These are phyloP conservation scores for Xerocomellus intermedius DNA, from an alignment of 768 basidiomycete species.

Conservation along the genomic window DNA sequence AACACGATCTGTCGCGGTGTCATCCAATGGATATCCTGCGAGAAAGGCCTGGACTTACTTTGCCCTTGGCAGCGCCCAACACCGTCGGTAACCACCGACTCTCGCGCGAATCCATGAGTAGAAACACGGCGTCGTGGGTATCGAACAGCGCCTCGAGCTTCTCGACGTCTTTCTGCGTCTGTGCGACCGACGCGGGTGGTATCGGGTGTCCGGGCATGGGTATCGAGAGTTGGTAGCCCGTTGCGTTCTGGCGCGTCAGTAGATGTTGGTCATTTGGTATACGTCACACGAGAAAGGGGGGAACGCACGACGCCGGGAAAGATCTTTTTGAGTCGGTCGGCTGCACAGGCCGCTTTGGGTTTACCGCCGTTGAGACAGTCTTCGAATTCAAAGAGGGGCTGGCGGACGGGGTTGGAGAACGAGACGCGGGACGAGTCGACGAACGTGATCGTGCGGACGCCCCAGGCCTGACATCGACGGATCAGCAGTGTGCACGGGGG, in stretches of 20 bases:
- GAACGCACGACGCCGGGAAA: slow-evolving; percentile 86
- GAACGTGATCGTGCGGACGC: slow-evolving; percentile 88
- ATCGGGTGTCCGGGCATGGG: slow-evolving; percentile 99
- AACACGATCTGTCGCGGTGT: slow-evolving; percentile 66
- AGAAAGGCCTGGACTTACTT: slow-evolving; percentile 44
- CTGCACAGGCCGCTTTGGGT: slow-evolving; percentile 91
- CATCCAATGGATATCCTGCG: background rate
- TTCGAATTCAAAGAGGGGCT: slow-evolving; percentile 93
- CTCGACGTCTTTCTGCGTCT: slow-evolving; percentile 64
- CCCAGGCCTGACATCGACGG: slow-evolving; percentile 74
- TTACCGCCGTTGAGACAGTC: slow-evolving; percentile 93
- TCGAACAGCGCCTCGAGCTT: slow-evolving; percentile 77
- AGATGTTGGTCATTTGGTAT: background rate
- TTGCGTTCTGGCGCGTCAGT: slow-evolving; percentile 59
- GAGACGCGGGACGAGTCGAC: slow-evolving; percentile 90
- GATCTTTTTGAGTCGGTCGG: slow-evolving; percentile 79
- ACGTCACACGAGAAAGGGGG: too few species aligned
- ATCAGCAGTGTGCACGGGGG: background rate
- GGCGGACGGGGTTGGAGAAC: slow-evolving; percentile 96
- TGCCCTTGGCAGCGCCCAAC: slow-evolving; percentile 77
- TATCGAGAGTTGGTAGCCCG: slow-evolving; percentile 74
- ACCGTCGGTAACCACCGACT: slow-evolving; percentile 96
- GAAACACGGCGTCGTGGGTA: slow-evolving; percentile 85
- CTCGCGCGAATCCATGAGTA: slow-evolving; percentile 98
- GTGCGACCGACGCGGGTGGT: slow-evolving; percentile 52